Evolutionary conservation across 1,284 basidiomycete species (phyloP).

Genomic region (Moniliella sp.): DNA sequence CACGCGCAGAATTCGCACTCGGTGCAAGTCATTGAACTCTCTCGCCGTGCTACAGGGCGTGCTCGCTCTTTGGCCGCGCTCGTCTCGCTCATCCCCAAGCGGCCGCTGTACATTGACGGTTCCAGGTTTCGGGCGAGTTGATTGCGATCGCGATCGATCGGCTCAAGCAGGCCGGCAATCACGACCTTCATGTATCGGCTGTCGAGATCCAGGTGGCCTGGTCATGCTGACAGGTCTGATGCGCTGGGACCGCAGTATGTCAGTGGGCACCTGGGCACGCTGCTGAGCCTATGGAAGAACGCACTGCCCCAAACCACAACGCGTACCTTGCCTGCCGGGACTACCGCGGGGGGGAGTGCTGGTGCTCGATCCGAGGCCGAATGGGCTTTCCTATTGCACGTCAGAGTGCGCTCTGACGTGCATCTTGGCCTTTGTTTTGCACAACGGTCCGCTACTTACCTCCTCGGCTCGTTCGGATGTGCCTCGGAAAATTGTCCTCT

Average conservation of each 20-base stretch:
- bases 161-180: slow-evolving; percentile 70
- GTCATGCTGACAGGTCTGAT: slow-evolving; percentile 71
- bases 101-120: slow-evolving; percentile 81
- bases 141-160: slow-evolving; percentile 74
- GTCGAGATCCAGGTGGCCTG: slow-evolving; percentile 83
- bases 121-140: slow-evolving; percentile 71
- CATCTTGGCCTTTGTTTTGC: slow-evolving; percentile 62
- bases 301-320: slow-evolving; percentile 85
- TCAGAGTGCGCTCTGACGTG: slow-evolving; percentile 72
- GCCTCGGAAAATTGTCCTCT: slow-evolving; percentile 65
- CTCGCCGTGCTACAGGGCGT: slow-evolving; percentile 62
- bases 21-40: slow-evolving; percentile 45
- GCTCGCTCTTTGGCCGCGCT: slow-evolving; percentile 70
- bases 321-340: too few species aligned
- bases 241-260: slow-evolving; percentile 82
- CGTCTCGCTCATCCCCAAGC: slow-evolving; percentile 59
- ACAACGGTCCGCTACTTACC: slow-evolving; percentile 47
- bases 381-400: slow-evolving; percentile 75
- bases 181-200: slow-evolving; percentile 58
- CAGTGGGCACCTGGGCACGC: slow-evolving; percentile 66
- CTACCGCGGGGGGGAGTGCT: too few species aligned
- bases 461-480: slow-evolving; percentile 60
- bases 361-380: slow-evolving; percentile 42
- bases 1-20: too few species aligned
- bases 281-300: slow-evolving; percentile 86